Conservation (phyloP, 352 stramenopile genomes). For the Phytophthora cactorum region DNA sequence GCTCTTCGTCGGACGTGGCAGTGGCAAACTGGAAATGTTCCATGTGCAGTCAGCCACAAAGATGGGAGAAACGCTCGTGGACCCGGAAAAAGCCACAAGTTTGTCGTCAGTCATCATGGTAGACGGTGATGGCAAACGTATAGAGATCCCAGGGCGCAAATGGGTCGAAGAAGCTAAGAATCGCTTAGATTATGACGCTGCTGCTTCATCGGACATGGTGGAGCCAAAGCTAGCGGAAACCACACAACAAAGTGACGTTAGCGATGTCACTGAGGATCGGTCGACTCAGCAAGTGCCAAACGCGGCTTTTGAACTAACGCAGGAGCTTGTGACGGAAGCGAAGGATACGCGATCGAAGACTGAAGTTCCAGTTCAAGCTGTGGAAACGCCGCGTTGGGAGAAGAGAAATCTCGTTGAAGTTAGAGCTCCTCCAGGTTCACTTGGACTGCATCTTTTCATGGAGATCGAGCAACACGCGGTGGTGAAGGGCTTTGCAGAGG, state of each 20-base stretch:
- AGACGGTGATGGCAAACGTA: constrained; percentile 46
- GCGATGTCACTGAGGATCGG: neutral
- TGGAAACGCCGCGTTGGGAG: constrained; percentile 21
- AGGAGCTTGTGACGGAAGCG: constrained; percentile 38
- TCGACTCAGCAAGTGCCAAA: constrained; percentile 10
- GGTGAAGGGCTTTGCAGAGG: constrained; percentile 60
- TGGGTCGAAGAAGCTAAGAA: constrained; percentile 26
- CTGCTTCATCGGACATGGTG: constrained; percentile 17
- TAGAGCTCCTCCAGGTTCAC: constrained; percentile 44
- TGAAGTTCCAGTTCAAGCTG: constrained; percentile 24
- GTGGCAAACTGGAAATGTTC: constrained; percentile 77
- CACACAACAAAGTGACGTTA: constrained; percentile 1
- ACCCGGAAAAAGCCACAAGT: constrained; percentile 42
- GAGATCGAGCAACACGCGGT: constrained; percentile 62
- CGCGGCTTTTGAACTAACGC: constrained; percentile 37
- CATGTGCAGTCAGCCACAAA: constrained; percentile 73
- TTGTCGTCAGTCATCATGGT: constrained; percentile 77
- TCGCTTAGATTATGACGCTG: neutral
- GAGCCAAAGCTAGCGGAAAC: constrained; percentile 11
- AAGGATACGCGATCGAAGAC: constrained; percentile 16
- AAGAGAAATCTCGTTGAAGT: constrained; percentile 45
- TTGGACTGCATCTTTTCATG: constrained; percentile 67
- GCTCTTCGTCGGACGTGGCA: constrained; percentile 74
- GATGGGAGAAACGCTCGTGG: constrained; percentile 66
- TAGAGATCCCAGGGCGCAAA: constrained; percentile 48